Conservation (phyloP, 805 yeast species). For the Maudiozyma serrabonitensis region DNA sequence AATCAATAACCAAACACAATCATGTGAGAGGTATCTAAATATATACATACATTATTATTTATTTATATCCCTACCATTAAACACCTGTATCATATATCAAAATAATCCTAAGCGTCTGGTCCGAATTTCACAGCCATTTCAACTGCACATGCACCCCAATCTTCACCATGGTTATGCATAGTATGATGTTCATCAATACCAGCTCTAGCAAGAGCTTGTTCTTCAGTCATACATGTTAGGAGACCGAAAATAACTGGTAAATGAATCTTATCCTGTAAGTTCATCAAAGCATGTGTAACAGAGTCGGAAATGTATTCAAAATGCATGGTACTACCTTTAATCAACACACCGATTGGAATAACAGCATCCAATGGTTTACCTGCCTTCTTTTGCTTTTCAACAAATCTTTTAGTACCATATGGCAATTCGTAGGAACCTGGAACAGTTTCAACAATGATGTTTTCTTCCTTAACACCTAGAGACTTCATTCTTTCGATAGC, state of each 20-base stretch:
- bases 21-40: background rate
- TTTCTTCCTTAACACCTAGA: slow-evolving; percentile 64
- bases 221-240: slow-evolving; percentile 85
- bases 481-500: slow-evolving; percentile 49
- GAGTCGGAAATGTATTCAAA: slow-evolving; percentile 95
- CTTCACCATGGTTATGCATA: slow-evolving; percentile 93
- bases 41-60: background rate
- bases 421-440: slow-evolving; percentile 97
- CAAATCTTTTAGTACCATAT: slow-evolving; percentile 53
- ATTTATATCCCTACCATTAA: background rate
- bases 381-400: slow-evolving; percentile 34
- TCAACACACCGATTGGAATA: slow-evolving; percentile 87
- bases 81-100: background rate
- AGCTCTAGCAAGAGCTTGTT: slow-evolving; percentile 88
- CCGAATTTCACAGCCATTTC: slow-evolving; percentile 66
- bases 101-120: slow-evolving; percentile 7
- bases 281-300: slow-evolving; percentile 77
- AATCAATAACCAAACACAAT: too few relatives aligned
- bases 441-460: slow-evolving; percentile 73
- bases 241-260: slow-evolving; percentile 90
- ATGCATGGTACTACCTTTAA: slow-evolving; percentile 97
- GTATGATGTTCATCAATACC: slow-evolving; percentile 57
- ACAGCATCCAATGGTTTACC: slow-evolving; percentile 65
- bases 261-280: slow-evolving; percentile 54
- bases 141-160: slow-evolving; percentile 98